phyloP scores from a whole-genome alignment of 2,329 filamentous ascomycete genomes.

The Neoascochyta sp. region DNA sequence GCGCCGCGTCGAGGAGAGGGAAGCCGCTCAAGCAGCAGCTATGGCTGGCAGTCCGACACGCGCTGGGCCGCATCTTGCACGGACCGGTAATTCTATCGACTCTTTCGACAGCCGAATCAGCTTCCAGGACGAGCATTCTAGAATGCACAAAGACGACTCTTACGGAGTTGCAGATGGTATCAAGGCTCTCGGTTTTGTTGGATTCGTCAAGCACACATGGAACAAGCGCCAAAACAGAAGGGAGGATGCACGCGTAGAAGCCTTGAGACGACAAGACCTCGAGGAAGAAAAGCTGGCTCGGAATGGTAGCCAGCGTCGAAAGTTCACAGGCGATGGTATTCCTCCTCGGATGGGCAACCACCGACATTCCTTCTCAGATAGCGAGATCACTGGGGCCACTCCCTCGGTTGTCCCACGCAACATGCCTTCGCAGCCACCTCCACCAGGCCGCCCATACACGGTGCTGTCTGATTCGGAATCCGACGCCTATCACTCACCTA shows the following conservation, averaged over 20 bases:
- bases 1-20: constrained; percentile 38
- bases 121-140: constrained; percentile 29
- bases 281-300: constrained; percentile 53
- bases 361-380: constrained; percentile 46
- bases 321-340: constrained; percentile 65
- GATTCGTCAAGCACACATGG: constrained; percentile 44
- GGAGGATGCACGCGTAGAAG: constrained; percentile 59
- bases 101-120: constrained; percentile 43
- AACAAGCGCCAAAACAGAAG: constrained; percentile 54
- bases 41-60: constrained; percentile 48
- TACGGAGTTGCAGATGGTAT: constrained; percentile 46
- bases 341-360: constrained; percentile 27
- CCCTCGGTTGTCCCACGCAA: constrained; percentile 40
- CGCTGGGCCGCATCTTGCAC: constrained; percentile 24
- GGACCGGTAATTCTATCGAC: constrained; percentile 38
- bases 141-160: constrained; percentile 15
- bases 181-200: constrained; percentile 44
- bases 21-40: constrained; percentile 37
- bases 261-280: constrained; percentile 48
- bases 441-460: constrained; percentile 31
- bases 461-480: constrained; percentile 43
- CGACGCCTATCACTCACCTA: constrained; percentile 36
- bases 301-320: constrained; percentile 54
- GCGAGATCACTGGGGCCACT: constrained; percentile 43
- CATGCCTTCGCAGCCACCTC: constrained; percentile 32